These are phyloP conservation scores for Pulveroboletus sp. DNA, from an alignment of 768 basidiomycete species.

Conservation along the genomic window DNA sequence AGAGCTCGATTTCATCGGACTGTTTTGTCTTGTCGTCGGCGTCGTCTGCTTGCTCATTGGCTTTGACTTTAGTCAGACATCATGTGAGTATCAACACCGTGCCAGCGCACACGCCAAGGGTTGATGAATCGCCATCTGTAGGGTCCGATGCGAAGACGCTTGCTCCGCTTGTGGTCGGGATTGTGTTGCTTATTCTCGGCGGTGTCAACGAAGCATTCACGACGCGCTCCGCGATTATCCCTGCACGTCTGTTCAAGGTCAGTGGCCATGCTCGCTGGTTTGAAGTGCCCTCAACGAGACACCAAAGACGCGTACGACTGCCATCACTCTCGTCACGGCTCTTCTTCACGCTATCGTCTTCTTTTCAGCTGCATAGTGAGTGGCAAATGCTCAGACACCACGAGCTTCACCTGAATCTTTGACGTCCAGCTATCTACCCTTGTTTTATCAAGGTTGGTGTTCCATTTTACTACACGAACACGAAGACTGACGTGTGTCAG, in stretches of 20 bases:
- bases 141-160: conserved; percentile 62
- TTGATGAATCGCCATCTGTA: conserved; percentile 17
- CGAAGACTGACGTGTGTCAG: conserved; percentile 19
- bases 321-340: conserved; percentile 48
- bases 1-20: conserved; percentile 70
- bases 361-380: conserved; percentile 41
- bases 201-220: conserved; percentile 59
- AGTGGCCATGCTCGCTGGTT: not conserved
- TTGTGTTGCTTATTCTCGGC: conserved; percentile 45
- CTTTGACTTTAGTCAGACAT: conserved; percentile 63
- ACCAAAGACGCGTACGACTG: conserved; percentile 64
- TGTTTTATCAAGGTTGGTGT: conserved; percentile 60
- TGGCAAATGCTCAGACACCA: not conserved
- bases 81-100: conserved; percentile 44
- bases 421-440: conserved; percentile 51
- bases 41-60: conserved; percentile 68
- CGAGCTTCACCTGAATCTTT: not conserved
- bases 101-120: not conserved
- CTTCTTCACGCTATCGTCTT: conserved; percentile 65
- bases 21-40: conserved; percentile 56
- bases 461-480: not conserved
- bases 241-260: conserved; percentile 70
- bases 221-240: conserved; percentile 65
- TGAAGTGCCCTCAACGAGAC: not conserved
- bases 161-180: conserved; percentile 53